Evolutionary conservation across 352 stramenopile genomes (phyloP).

Genomic region (Pythium plurisporium): DNA sequence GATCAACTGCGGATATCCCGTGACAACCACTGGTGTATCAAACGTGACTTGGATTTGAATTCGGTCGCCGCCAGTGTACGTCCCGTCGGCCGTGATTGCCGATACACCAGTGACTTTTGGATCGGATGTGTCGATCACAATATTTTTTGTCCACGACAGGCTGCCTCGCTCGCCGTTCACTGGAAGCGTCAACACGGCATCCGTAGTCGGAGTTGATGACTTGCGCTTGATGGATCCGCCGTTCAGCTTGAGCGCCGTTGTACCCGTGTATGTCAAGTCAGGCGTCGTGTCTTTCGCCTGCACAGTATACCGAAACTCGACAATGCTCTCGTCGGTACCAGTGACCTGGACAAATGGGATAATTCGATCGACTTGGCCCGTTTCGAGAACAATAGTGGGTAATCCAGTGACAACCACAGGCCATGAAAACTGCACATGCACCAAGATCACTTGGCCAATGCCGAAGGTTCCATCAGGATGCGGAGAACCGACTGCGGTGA

Average conservation of each 20-base stretch:
- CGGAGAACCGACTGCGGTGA: conserved; percentile 52
- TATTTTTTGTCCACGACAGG: conserved; percentile 64
- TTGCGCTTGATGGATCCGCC: conserved; percentile 49
- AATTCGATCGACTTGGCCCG: conserved; percentile 54
- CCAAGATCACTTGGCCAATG: conserved; percentile 61
- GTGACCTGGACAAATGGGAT: conserved; percentile 49
- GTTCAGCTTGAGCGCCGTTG: conserved; percentile 49
- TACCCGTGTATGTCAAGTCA: conserved; percentile 57
- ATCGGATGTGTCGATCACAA: conserved; percentile 63
- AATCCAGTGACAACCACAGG: conserved; percentile 51
- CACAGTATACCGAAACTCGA: conserved; percentile 71
- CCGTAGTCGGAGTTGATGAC: conserved; percentile 45
- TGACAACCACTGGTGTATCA: conserved; percentile 54
- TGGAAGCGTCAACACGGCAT: conserved; percentile 45
- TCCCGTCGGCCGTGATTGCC: conserved; percentile 24
- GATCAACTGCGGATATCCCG: conserved; percentile 36
- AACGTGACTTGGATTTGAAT: conserved; percentile 58
- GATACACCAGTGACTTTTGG: conserved; percentile 44
- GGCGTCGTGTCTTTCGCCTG: conserved; percentile 63
- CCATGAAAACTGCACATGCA: conserved; percentile 70
- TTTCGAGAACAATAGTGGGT: conserved; percentile 64
- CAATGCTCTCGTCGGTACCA: conserved; percentile 29
- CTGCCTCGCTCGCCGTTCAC: conserved; percentile 51
- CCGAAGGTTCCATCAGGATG: conserved; percentile 64
- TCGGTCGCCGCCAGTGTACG: conserved; percentile 60